Evolutionary conservation across 176 grass and related monocot species (phyloP).

Genomic region (Triticum turgidum): DNA sequence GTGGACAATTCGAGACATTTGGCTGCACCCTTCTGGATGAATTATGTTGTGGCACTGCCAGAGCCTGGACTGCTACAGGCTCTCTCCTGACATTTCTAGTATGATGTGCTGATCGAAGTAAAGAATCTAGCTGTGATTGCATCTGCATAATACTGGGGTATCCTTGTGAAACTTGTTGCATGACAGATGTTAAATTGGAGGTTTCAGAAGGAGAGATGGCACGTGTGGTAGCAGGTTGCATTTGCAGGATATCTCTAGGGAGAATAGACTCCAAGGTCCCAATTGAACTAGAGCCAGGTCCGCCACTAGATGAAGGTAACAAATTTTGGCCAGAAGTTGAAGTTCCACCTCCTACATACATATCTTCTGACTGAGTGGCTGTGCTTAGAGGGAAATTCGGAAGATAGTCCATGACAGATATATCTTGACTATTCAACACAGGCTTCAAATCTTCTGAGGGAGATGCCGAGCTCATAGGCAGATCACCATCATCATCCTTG

Average conservation of each 20-base stretch:
- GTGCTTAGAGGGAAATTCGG: constrained; percentile 20
- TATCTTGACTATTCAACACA: constrained; percentile 42
- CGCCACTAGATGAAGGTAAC: constrained; percentile 5
- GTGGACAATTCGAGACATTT: constrained; percentile 37
- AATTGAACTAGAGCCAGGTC: constrained; percentile 35
- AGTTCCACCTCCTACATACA: constrained; percentile 24
- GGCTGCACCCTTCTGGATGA: constrained; percentile 55
- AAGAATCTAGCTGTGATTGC: constrained; percentile 32
- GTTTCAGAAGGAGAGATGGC: constrained; percentile 52
- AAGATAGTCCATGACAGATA: constrained; percentile 40
- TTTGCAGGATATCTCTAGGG: constrained; percentile 48
- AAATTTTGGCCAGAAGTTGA: constrained; percentile 39
- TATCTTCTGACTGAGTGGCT: constrained; percentile 5
- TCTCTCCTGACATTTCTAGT: constrained; percentile 65
- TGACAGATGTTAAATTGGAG: constrained; percentile 26
- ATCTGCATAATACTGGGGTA: constrained; percentile 17
- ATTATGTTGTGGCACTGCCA: constrained; percentile 48
- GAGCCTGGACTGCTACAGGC: constrained; percentile 56
- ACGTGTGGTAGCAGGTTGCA: constrained; percentile 48
- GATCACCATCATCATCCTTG: constrained; percentile 46
- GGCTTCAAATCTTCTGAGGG: constrained; percentile 76
- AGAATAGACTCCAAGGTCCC: constrained; percentile 76
- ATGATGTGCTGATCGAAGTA: constrained; percentile 25
- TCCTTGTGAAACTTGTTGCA: constrained; percentile 36
- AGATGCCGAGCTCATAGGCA: constrained; percentile 28